These are phyloP conservation scores for Desmodesmus armatus DNA, from an alignment of 139 green algal species.

Conservation along the genomic window DNA sequence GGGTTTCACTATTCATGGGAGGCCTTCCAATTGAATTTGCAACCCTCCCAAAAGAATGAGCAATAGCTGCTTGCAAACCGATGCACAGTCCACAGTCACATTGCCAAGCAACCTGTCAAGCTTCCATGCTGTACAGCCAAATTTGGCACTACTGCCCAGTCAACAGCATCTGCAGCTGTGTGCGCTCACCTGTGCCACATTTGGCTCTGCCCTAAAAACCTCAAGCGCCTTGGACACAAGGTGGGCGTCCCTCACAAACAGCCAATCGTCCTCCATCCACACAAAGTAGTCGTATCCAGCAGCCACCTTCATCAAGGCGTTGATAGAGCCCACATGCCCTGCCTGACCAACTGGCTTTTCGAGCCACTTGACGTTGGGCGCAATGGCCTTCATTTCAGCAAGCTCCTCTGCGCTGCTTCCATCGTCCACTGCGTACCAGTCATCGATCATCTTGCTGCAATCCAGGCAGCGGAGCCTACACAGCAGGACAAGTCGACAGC, in stretches of 20 bases:
- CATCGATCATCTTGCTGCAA: neutral
- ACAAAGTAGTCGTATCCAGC: neutral
- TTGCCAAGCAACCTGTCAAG: too few relatives aligned
- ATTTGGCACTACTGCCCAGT: too few relatives aligned
- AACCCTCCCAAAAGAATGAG: too few relatives aligned
- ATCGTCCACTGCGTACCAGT: conserved; percentile 11
- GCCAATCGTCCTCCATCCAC: conserved; percentile 5
- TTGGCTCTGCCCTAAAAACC: neutral
- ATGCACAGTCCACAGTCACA: too few relatives aligned
- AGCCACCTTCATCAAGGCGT: neutral
- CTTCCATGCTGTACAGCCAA: too few relatives aligned
- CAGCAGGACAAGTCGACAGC: too few relatives aligned
- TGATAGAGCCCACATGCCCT: neutral
- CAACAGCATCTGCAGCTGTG: too few relatives aligned
- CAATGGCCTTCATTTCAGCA: neutral
- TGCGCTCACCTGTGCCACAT: neutral
- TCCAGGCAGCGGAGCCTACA: neutral
- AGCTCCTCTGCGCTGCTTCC: neutral
- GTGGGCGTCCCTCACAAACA: neutral
- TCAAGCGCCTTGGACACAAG: neutral
- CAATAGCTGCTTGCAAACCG: too few relatives aligned
- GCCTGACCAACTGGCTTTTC: neutral
- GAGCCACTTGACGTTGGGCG: neutral
- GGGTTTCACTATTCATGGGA: too few relatives aligned
- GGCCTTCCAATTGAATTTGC: too few relatives aligned